Evolutionary conservation across 2,329 filamentous ascomycete genomes (phyloP).

Genomic region (Nemania sp.): DNA sequence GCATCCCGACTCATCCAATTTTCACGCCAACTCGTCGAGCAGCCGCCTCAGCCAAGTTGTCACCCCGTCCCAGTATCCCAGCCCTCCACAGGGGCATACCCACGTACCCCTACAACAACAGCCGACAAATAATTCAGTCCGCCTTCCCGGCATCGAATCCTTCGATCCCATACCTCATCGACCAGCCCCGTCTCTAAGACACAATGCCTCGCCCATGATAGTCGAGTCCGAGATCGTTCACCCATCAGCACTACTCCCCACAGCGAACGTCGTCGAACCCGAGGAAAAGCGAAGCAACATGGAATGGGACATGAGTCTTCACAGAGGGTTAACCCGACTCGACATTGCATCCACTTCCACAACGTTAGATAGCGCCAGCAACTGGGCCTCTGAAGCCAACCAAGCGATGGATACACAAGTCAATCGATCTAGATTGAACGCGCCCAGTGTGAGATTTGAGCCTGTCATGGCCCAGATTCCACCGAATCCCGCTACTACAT

Average conservation of each 20-base stretch:
- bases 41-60: conserved; percentile 77
- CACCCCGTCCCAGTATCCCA: conserved; percentile 63
- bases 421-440: conserved; percentile 52
- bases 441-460: conserved; percentile 59
- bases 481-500: conserved; percentile 26
- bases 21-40: conserved; percentile 62
- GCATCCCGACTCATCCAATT: conserved; percentile 77
- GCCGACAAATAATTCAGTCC: conserved; percentile 62
- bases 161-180: conserved; percentile 76
- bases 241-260: conserved; percentile 41
- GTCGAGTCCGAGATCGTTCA: conserved; percentile 59
- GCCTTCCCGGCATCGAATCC: conserved; percentile 87
- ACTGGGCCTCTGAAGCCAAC: conserved; percentile 61
- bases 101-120: conserved; percentile 48
- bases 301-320: conserved; percentile 67
- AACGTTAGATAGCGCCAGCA: conserved; percentile 55
- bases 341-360: conserved; percentile 59
- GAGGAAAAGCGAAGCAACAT: conserved; percentile 56
- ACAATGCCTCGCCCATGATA: conserved; percentile 75
- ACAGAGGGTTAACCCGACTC: conserved; percentile 67
- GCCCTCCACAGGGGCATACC: conserved; percentile 55
- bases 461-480: conserved; percentile 39
- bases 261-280: conserved; percentile 38
- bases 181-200: conserved; percentile 63
- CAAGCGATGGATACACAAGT: conserved; percentile 58